Percentiles rank a stretch among this genome's conserved stretches.
These are phyloP conservation scores for Cokeromyces recurvatus DNA, from an alignment of 371 early-diverging fungal species.

Conservation along the genomic window DNA sequence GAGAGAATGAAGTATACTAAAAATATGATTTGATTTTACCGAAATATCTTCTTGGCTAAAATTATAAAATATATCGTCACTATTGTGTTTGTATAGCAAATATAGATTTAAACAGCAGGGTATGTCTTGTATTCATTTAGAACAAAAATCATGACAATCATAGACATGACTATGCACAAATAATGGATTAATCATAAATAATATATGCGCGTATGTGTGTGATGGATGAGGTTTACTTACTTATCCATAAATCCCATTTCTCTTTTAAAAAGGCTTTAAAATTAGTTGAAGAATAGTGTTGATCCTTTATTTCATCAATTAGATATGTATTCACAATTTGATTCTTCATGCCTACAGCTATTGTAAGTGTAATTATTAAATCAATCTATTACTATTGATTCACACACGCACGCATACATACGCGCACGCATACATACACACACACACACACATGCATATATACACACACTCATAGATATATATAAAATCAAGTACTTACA, in stretches of 20 bases:
- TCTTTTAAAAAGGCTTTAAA: slow-evolving; percentile 24
- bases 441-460: too few species aligned
- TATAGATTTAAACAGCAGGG: too few species aligned
- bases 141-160: slow-evolving; percentile 8
- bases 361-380: not conserved
- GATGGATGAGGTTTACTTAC: slow-evolving; percentile 7
- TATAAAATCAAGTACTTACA: too few species aligned
- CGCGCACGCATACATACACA: too few species aligned
- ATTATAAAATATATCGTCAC: too few species aligned
- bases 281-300: slow-evolving; percentile 14
- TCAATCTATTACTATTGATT: too few species aligned
- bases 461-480: too few species aligned
- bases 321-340: slow-evolving; percentile 21
- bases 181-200: not conserved
- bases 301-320: slow-evolving; percentile 21
- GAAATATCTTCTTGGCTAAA: too few species aligned
- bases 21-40: too few species aligned
- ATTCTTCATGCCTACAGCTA: slow-evolving; percentile 29
- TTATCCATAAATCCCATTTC: slow-evolving; percentile 23
- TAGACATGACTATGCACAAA: slow-evolving; percentile 8
- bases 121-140: slow-evolving; percentile 16
- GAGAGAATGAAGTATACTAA: too few species aligned
- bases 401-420: too few species aligned
- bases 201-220: not conserved
- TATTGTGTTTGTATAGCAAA: too few species aligned